Evolutionary conservation across 805 yeast genomes (phyloP), one percentile per base, ranked within the genome.

Genomic region (Yarrowia phangngaensis): DNA sequence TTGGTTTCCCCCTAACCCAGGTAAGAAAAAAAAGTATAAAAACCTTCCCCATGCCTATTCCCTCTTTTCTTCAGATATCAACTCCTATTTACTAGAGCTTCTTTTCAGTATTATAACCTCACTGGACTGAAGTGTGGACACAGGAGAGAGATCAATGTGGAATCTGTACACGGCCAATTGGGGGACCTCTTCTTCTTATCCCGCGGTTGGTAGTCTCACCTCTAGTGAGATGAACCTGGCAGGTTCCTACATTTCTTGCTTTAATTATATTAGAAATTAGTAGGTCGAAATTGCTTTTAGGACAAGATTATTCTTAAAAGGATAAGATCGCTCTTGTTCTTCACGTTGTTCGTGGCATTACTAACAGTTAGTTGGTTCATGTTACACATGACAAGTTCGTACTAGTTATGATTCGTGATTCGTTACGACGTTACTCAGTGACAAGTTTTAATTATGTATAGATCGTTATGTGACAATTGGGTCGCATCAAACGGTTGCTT

Each of bases 71-170:
- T 38, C 27, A 38, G 45, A 36, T 41, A 29, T 29, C 48, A 41
- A 41, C 48, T 41, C 48, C 48, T 41, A 35, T 35, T n/a, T 35
- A 41, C 48, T 41, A 41, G 48, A 41, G 48, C 48, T 41, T 41
- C 48, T 13, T 41, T 41, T 20, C 35, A 30, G 48, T 20, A 41
- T 29, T 12, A 29, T 20, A 38, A 38, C 45, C 34, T 13, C 48
- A 41, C 48, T 30, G 35, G 23, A 29, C 35, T 20, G 48, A 30
- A 41, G 48, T 41, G 48, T 41, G 48, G 48, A 41, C 48, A 41
- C 28, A 20, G 48, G 48, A 41, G 48, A 41, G 48, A 41, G 48
- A 41, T 41, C 20, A 41, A 41, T 40, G 29, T 38, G 48, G 35
- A 29, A 41, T 30, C 35, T 41, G 48, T 41, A 41, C 48, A 29